Base-by-base conservation (phyloP, 2,329 filamentous ascomycete species). In the Aspergillus caelatus region DNA sequence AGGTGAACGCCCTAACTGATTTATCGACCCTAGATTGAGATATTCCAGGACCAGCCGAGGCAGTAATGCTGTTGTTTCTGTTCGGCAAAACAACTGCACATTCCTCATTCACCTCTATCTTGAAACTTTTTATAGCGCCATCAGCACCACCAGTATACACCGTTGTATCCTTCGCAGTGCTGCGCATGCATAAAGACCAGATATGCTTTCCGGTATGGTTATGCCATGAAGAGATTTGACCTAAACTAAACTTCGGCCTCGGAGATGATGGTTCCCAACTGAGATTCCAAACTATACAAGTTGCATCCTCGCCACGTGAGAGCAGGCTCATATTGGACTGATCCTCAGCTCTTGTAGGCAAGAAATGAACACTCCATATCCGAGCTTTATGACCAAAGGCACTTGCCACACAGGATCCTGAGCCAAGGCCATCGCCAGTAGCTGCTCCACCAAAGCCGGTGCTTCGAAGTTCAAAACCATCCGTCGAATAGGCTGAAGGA, bases 141-240 rank as follows among this genome's bases (percentile, higher is more conserved):
- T 99, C 95, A 12, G 92, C 90, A n/a, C 92, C 95, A 14, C 95
- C 95, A 2, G 91, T 93, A 4, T 86, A 88, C 23, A 93, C 67
- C 1, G 84, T 65, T 0, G 81, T 70, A 16, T 74, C 75, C 16
- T 75, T 68, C 0, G 74, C 70, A 2, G 72, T 69, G 12, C 57
- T 63, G 26, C 62, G 71, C 58, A 79, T 63, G 14, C 86, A 87
- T 43, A 88, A 83, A 0, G 93, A 89, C 94, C 94, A 98, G 8
- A 98, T 88, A 73, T 97, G 93, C 77, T 97, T 99, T 8, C 95
- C 95, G 39, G 82, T 84, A 74, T 98, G 94, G 64, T 88, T 86
- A 3, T 85, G 82, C 57, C 87, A 85, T 9, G 84, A 87, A 2
- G 83, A 80, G 2, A 83, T 73, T 57, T 91, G 69, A 26, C 30